Evolutionary conservation across 768 basidiomycete genomes (phyloP).

Genomic region (Boletus rex-veris): DNA sequence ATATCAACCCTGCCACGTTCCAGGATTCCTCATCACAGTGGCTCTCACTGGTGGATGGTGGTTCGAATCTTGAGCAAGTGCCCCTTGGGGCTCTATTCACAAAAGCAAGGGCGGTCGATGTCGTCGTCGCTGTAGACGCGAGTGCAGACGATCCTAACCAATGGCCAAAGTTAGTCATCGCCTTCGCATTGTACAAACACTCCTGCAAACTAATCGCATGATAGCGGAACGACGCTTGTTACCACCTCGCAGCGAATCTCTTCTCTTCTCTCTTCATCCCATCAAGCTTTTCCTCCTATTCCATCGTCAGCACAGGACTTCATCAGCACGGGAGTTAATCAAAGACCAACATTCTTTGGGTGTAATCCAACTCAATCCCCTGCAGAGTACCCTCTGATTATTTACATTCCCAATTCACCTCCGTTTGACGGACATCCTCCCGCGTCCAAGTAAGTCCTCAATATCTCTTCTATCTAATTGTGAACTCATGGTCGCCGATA

Average conservation of each 20-base stretch:
- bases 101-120: slow-evolving; percentile 63
- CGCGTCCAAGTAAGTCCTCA: slow-evolving; percentile 53
- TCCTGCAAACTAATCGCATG: background rate
- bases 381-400: slow-evolving; percentile 60
- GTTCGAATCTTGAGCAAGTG: slow-evolving; percentile 65
- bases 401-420: slow-evolving; percentile 79
- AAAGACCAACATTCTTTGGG: slow-evolving; percentile 76
- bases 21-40: slow-evolving; percentile 49
- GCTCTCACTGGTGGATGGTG: slow-evolving; percentile 69
- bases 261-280: slow-evolving; percentile 44
- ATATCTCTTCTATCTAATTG: background rate
- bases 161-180: slow-evolving; percentile 61
- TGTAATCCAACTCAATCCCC: slow-evolving; percentile 53
- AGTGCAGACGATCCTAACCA: slow-evolving; percentile 53
- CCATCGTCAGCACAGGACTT: slow-evolving; percentile 52
- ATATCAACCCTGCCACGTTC: slow-evolving; percentile 46
- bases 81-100: slow-evolving; percentile 72
- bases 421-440: slow-evolving; percentile 58
- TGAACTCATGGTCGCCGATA: slow-evolving; percentile 2
- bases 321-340: slow-evolving; percentile 56
- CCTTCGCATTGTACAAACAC: background rate
- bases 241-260: slow-evolving; percentile 42
- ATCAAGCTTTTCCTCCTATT: slow-evolving; percentile 63
- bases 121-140: slow-evolving; percentile 72
- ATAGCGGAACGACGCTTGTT: slow-evolving; percentile 53